These are phyloP conservation scores for Dalbergia oliveri DNA, from an alignment of 306 rosid species.

Conservation along the genomic window DNA sequence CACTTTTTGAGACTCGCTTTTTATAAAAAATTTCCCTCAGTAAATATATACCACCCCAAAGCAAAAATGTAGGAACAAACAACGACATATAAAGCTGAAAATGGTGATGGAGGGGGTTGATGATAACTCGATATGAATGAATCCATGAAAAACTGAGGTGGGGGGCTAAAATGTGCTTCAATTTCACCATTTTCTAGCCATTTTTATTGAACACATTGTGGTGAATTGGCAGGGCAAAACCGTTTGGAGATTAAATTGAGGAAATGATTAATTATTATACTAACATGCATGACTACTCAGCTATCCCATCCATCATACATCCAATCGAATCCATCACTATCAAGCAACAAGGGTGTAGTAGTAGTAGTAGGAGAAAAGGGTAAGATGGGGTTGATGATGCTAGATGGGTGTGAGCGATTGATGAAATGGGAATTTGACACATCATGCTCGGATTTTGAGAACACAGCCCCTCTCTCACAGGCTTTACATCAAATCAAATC, in stretches of 20 bases:
- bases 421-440: conserved; percentile 83
- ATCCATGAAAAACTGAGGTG: background rate
- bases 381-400: conserved; percentile 25
- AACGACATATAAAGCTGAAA: conserved; percentile 32
- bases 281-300: conserved; percentile 56
- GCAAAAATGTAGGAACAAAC: conserved; percentile 41
- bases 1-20: conserved; percentile 36
- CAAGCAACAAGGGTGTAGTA: conserved; percentile 40
- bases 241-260: conserved; percentile 26
- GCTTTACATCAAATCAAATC: conserved; percentile 76
- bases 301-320: conserved; percentile 62
- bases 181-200: too few species aligned
- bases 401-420: conserved; percentile 51
- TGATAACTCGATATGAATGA: background rate
- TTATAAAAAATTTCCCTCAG: background rate
- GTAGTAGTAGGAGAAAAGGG: background rate
- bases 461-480: conserved; percentile 51
- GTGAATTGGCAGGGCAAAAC: background rate
- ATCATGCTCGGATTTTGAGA: conserved; percentile 89
- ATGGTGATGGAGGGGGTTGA: background rate
- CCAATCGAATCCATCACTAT: conserved; percentile 67
- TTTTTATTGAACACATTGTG: too few species aligned
- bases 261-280: conserved; percentile 44
- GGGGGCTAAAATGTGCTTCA: background rate
- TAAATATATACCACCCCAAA: background rate